Evolutionary conservation across 345 rosid genomes (phyloP), one percentile per base, ranked within the genome.

Genomic region (Mallotus nudiflorus): DNA sequence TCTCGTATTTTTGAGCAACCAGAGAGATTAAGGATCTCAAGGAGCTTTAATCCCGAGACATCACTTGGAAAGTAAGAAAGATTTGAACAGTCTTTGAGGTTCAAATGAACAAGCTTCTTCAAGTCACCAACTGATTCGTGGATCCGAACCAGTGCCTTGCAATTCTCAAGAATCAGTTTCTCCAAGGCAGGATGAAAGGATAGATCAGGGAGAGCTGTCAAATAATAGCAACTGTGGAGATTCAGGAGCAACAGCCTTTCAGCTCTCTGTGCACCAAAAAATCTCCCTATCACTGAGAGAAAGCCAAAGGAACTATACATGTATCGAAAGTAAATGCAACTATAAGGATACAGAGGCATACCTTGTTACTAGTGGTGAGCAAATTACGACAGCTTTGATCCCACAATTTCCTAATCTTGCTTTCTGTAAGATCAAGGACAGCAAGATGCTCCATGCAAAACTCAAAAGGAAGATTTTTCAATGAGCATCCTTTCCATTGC

Each of bases 401-500:
- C 85, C 80, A 80, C 62, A 91, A 35, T 25, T 5, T 29, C 67
- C 68, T 70, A 51, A 89, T 77, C 57, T 67, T 35, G 81, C 97
- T 86, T 5, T 78, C 76, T 14, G 93, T 82, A 77, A 91, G 91
- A 82, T 91, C 86, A 77, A 91, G 91, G 67, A 91, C 86, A 20
- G 83, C 90, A 54, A 88, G 88, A 58, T 85, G 48, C 27, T 35
- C 2, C 42, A 78, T 74, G 69, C 56, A 72, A 69, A 80, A 75
- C 50, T 78, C 73, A 31, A 75, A 66, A 48, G 89, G 90, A 46
- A 91, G 76, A 28, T 52, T 68, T 78, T 74, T 57, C 80, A 84
- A 48, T 2, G 82, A 75, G 60, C 91, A 89, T 22, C 85, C 82
- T 78, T 76, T 86, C 97, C 93, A 89, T 35, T 85, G 91, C 39